Percentiles rank a stretch among this genome's conserved stretches.
These are phyloP conservation scores for Claviceps sorghi DNA, from an alignment of 2,329 filamentous ascomycete genomes.

Conservation along the genomic window DNA sequence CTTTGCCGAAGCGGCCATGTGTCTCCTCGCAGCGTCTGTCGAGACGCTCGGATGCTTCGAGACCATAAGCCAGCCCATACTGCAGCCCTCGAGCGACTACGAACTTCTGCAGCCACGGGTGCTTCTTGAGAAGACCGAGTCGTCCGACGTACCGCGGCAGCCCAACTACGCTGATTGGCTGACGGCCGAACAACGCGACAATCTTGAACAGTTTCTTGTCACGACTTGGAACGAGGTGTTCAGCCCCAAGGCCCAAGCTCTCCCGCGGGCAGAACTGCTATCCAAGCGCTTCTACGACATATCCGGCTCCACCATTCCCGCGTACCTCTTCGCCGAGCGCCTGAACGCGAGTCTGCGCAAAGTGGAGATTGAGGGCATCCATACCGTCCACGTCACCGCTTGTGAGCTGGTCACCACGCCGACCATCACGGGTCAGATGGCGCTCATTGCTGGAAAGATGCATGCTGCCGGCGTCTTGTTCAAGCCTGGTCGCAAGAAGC, in stretches of 20 bases:
- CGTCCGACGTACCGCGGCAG: constrained; percentile 6
- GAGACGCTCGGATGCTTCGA: constrained; percentile 30
- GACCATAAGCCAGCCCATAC: constrained; percentile 29
- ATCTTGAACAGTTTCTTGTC: constrained; percentile 27
- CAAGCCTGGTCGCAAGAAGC: constrained; percentile 9
- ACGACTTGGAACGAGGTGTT: constrained; percentile 31
- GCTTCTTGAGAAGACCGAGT: constrained; percentile 20
- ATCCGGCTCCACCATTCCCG: constrained; percentile 34
- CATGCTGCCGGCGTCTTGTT: constrained; percentile 8
- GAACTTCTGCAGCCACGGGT: constrained; percentile 23
- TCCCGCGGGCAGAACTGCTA: constrained; percentile 27
- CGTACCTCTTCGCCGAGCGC: constrained; percentile 29
- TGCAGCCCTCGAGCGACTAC: constrained; percentile 28
- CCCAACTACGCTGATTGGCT: constrained; percentile 14
- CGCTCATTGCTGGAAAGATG: constrained; percentile 21
- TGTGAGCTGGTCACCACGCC: constrained; percentile 36
- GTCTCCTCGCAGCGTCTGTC: constrained; percentile 30
- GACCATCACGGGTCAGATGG: constrained; percentile 34
- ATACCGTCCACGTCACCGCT: constrained; percentile 25
- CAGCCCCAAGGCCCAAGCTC: constrained; percentile 22
- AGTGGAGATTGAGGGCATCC: constrained; percentile 22
- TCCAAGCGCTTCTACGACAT: constrained; percentile 36
- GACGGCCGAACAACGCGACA: constrained; percentile 24
- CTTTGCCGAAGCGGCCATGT: constrained; percentile 30
- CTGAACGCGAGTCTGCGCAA: constrained; percentile 28